phyloP scores from a whole-genome alignment of 2,329 filamentous ascomycete species.

The Neopestalotiopsis rosae region DNA sequence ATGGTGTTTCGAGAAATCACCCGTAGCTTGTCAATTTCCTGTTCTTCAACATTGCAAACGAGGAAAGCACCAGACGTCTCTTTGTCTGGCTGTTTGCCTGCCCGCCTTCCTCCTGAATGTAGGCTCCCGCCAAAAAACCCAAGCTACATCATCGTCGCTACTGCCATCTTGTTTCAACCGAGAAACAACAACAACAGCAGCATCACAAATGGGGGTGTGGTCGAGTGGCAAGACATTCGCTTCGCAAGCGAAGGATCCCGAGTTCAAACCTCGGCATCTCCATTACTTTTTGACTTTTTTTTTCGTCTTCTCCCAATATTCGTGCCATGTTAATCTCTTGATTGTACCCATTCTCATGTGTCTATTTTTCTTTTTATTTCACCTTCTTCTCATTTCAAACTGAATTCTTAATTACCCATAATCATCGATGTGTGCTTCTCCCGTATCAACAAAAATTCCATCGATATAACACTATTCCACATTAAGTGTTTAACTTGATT shows the following conservation, averaged over 20 bases:
- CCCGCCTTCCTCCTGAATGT: background rate
- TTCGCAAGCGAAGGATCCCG: slow-evolving; percentile 13
- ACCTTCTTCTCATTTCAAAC: too few species aligned
- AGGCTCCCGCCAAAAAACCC: background rate
- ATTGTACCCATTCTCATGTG: too few species aligned
- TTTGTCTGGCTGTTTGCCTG: background rate
- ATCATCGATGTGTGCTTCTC: too few species aligned
- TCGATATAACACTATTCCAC: too few species aligned
- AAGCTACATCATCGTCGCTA: background rate
- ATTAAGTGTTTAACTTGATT: too few species aligned
- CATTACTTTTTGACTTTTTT: background rate
- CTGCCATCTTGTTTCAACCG: background rate
- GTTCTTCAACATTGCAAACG: too few species aligned
- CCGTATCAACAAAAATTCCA: too few species aligned
- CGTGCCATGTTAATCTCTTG: background rate
- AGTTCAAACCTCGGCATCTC: slow-evolving; percentile 10
- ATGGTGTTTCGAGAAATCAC: too few species aligned
- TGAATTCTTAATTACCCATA: too few species aligned
- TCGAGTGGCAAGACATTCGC: slow-evolving; percentile 11
- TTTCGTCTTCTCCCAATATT: background rate
- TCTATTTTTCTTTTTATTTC: background rate
- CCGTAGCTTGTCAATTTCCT: too few species aligned
- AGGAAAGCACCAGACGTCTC: background rate
- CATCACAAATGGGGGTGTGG: slow-evolving; percentile 7
- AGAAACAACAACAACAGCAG: background rate